Evolutionary conservation across 2,329 filamentous ascomycete genomes (phyloP), one percentile per base, ranked within the genome.

Genomic region (Alternaria sp.): DNA sequence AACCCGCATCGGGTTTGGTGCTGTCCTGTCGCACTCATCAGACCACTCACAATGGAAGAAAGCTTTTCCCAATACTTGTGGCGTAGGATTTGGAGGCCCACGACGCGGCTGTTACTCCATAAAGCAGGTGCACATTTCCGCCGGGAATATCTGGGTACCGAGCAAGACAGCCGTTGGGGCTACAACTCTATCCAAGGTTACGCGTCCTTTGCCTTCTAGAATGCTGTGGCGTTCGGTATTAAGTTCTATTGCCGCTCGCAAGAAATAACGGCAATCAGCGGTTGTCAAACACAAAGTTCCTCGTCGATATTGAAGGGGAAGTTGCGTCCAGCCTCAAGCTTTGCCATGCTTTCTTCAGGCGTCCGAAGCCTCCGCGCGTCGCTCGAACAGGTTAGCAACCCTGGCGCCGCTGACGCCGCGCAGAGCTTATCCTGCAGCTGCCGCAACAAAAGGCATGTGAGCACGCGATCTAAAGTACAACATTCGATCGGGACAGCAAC

Each of bases 321-420:
- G 21, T 53, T 11, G 13, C 17, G 36, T 25, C 25, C 50, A 65
- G 21, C 46, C 40, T 59, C 53, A 66, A 66, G 63, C 63, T 51
- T 66, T 32, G 63, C 65, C 60, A 63, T 66, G 63, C 65, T 32
- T 63, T 56, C 36, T 32, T 47, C 7, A 17, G 32, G 30, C 57
- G 26, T 40, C 40, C 32, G 30, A 61, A 60, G 57, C 61, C 53
- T 52, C 50, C 19, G 50, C 46, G 36, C 53, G 21, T 21, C 9
- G 21, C 60, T 32, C n/a, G 10, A 50, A 50, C 4, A 32, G 54
- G 56, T 44, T 59, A 49, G 56, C 26, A 19, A 19, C 45, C 23
- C 56, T 30, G 19, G 50, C 46, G 23, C 47, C 47, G 52, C 56
- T 51, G 32, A 62, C 44, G 25, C 49, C 26, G 19, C 43, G 36